These are phyloP conservation scores for Kodamaea alishanica DNA, from an alignment of 1,139 yeast genomes.

Conservation along the genomic window DNA sequence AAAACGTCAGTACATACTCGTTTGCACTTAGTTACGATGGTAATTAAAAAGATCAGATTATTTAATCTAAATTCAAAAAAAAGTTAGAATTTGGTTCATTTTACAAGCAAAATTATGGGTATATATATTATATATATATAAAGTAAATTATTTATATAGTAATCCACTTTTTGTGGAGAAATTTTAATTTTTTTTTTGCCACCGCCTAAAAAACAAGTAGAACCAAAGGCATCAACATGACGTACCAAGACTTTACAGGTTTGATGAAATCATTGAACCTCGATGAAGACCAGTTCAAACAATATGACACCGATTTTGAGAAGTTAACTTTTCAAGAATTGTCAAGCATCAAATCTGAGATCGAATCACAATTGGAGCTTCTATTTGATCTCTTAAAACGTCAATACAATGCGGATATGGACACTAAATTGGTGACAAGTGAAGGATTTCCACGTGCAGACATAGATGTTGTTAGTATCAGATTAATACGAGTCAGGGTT, in stretches of 20 bases:
- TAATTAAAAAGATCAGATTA: slow-evolving; percentile 2
- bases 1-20: slow-evolving; percentile 41
- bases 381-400: slow-evolving; percentile 32
- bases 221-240: background rate
- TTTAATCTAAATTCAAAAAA: too few relatives aligned
- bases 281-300: slow-evolving; percentile 24
- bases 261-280: slow-evolving; percentile 40
- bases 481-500: slow-evolving; percentile 61
- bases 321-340: slow-evolving; percentile 26
- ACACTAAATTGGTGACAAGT: slow-evolving; percentile 54
- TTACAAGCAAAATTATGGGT: too few relatives aligned
- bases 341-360: slow-evolving; percentile 25
- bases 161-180: too few relatives aligned
- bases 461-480: slow-evolving; percentile 68
- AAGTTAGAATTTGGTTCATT: too few relatives aligned
- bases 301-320: slow-evolving; percentile 20
- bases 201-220: background rate
- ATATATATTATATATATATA: too few relatives aligned
- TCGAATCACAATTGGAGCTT: slow-evolving; percentile 32
- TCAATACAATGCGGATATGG: slow-evolving; percentile 51
- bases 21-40: slow-evolving; percentile 37
- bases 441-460: slow-evolving; percentile 90
- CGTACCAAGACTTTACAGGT: slow-evolving; percentile 31
- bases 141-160: too few relatives aligned
- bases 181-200: too few relatives aligned